Evolutionary conservation across 1,284 basidiomycete genomes (phyloP), one percentile per base, ranked within the genome.

Genomic region (Ustilago curta): DNA sequence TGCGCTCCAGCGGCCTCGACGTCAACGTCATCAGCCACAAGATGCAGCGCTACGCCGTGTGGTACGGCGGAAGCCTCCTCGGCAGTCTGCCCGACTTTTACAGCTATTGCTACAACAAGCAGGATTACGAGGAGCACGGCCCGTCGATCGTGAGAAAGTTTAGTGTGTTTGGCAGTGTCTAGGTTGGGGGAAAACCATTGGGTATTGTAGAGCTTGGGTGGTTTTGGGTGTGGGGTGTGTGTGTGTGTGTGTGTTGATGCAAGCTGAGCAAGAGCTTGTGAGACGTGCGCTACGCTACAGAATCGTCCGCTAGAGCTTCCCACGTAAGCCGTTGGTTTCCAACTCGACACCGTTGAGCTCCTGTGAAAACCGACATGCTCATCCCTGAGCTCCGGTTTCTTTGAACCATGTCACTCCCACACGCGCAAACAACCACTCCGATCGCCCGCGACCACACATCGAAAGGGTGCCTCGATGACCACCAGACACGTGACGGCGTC

Each of bases 121-220:
- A 93, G 18, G 94, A 98, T 83, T 98, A 98, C 85, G 94, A 98
- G 84, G 96, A 99, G 87, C 91, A 96, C 78, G 95, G 96, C 18
- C 95, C 96, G 9, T 94, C 93, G 83, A 95, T 98, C 79, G 76
- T 78, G 12, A 65, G 80, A 25, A 82, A 82, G 61, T 82, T 82
- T 59, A 71, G 66, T 40, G 80, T 82, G 18, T 79, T 82, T 68
- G 80, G 80, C 16, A 70, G 78, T 45, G 74, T 82, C 3, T 81
- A 69, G 48, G n/a, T n/a, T n/a, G n/a, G 29, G 44, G 12, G 23
- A 32, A 8, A n/a, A n/a, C n/a, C n/a, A 12, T 8, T 4, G 43
- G 25, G 43, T 9, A 44, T 16, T 37, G 35, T 37, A 37, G 14
- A 37, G 27, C 27, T n/a, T n/a, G n/a, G n/a, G n/a, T n/a, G n/a